Percentiles rank a stretch among this genome's conserved stretches.
Evolutionary conservation across 352 stramenopile species (phyloP).

Genomic region (Hyphochytrium catenoides): DNA sequence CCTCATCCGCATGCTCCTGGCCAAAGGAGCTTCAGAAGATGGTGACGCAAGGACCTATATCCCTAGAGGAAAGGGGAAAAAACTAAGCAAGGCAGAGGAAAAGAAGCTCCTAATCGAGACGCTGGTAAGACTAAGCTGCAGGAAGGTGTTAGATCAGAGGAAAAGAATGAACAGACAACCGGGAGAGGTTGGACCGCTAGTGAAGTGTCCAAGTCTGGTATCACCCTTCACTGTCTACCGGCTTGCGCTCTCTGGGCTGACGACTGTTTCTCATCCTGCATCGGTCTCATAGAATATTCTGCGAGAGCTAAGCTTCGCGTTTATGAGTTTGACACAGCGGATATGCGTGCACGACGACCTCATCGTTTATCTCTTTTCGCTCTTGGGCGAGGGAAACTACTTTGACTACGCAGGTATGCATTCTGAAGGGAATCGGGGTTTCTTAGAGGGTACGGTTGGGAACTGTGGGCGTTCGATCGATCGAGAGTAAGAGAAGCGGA

Average conservation of each 20-base stretch:
- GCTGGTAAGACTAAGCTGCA: constrained; percentile 9
- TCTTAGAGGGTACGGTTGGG: too few species aligned
- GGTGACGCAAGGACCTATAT: too few species aligned
- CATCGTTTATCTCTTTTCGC: constrained; percentile 76
- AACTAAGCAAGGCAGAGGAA: constrained; percentile 21
- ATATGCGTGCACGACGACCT: constrained; percentile 56
- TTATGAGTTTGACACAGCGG: constrained; percentile 25
- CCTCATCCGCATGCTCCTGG: constrained; percentile 36
- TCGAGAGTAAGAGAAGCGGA: too few species aligned
- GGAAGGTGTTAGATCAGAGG: too few species aligned
- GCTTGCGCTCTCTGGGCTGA: constrained; percentile 27
- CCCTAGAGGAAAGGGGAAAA: constrained; percentile 20
- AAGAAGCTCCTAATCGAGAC: constrained; percentile 12
- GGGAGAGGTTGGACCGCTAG: too few species aligned
- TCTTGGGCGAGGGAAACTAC: constrained; percentile 58
- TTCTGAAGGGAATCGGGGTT: too few species aligned
- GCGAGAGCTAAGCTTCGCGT: constrained; percentile 54
- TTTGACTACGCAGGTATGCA: constrained; percentile 76
- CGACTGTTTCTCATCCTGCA: too few species aligned
- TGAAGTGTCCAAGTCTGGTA: constrained; percentile 9
- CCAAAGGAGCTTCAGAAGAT: too few species aligned
- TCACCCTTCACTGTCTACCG: constrained; percentile 9
- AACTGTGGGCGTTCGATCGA: too few species aligned
- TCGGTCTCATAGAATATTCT: constrained; percentile 32
- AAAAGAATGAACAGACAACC: too few species aligned